Percentiles rank a stretch among this genome's conserved stretches.
Evolutionary conservation across 352 stramenopile genomes (phyloP).

Genomic region (Globisporangium emineosum): DNA sequence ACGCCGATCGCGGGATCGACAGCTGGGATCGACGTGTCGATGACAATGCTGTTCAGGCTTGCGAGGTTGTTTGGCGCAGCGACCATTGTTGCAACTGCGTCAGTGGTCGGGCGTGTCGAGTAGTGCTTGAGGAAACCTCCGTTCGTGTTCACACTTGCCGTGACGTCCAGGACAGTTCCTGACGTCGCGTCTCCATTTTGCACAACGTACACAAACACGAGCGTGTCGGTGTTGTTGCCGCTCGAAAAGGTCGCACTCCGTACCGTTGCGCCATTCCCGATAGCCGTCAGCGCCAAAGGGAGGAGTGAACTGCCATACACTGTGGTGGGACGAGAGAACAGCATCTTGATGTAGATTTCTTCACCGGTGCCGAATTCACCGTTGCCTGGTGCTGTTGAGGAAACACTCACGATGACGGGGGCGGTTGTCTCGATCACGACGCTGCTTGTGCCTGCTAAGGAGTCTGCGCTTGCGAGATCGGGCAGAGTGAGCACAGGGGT

Average conservation of each 20-base stretch:
- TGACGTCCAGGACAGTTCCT: constrained; percentile 42
- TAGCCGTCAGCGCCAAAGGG: constrained; percentile 36
- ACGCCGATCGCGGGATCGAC: constrained; percentile 62
- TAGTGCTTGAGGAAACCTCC: constrained; percentile 71
- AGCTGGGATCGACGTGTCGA: constrained; percentile 55
- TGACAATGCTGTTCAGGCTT: constrained; percentile 48
- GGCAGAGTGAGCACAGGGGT: constrained; percentile 55
- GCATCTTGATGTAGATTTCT: constrained; percentile 49
- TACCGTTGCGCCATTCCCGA: constrained; percentile 31
- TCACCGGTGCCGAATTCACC: constrained; percentile 73
- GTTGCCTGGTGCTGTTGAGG: constrained; percentile 42
- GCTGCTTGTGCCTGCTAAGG: constrained; percentile 43
- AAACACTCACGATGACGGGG: constrained; percentile 55
- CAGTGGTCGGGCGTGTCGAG: constrained; percentile 62
- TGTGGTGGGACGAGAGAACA: constrained; percentile 58
- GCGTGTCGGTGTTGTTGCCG: constrained; percentile 68
- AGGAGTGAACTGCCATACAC: constrained; percentile 63
- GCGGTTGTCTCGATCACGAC: constrained; percentile 72
- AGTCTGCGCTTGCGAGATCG: constrained; percentile 31
- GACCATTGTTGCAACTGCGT: constrained; percentile 47
- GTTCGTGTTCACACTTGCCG: constrained; percentile 49
- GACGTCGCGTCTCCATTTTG: constrained; percentile 48
- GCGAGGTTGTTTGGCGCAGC: constrained; percentile 44
- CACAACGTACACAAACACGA: constrained; percentile 73
- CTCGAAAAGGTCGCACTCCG: constrained; percentile 42